Percentiles rank a stretch among this genome's conserved stretches.
Evolutionary conservation across 192 early-diverging fungal species (phyloP).

Genomic region (Backusella morwellensis): DNA sequence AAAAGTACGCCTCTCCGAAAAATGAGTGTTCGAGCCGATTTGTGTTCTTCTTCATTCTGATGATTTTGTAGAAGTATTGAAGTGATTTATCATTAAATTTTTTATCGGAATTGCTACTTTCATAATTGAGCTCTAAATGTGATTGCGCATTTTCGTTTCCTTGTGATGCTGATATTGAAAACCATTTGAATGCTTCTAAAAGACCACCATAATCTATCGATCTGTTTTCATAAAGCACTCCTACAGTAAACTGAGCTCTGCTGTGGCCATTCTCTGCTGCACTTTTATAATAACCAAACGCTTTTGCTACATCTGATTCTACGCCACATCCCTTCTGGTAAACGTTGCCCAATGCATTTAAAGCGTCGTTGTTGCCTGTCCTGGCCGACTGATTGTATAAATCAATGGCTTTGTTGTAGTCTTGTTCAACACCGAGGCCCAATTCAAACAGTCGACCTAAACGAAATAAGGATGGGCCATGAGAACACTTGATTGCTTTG

Average conservation of each 20-base stretch:
- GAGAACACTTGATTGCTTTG: too few relatives aligned
- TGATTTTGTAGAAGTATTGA: neutral
- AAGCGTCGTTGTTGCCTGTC: neutral
- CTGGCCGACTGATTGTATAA: neutral
- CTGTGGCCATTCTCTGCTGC: too few relatives aligned
- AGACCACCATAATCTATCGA: accelerated
- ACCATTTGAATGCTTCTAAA: too few relatives aligned
- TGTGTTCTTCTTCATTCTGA: neutral
- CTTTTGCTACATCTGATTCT: neutral
- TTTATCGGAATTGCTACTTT: neutral
- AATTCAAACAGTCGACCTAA: too few relatives aligned
- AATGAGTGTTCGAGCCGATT: neutral
- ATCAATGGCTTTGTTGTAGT: neutral
- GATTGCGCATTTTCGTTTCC: neutral
- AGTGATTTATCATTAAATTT: neutral
- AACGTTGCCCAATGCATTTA: neutral
- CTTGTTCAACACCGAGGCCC: neutral
- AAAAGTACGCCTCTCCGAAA: neutral
- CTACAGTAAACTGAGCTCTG: too few relatives aligned
- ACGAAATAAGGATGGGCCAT: too few relatives aligned
- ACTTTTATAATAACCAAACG: too few relatives aligned
- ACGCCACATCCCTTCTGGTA: neutral
- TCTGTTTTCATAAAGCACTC: too few relatives aligned
- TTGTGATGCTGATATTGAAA: neutral
- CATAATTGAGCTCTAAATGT: neutral